Evolutionary conservation across 2,329 filamentous ascomycete species (phyloP), one percentile per base, ranked within the genome.

Genomic region (Fusarium stilboides): DNA sequence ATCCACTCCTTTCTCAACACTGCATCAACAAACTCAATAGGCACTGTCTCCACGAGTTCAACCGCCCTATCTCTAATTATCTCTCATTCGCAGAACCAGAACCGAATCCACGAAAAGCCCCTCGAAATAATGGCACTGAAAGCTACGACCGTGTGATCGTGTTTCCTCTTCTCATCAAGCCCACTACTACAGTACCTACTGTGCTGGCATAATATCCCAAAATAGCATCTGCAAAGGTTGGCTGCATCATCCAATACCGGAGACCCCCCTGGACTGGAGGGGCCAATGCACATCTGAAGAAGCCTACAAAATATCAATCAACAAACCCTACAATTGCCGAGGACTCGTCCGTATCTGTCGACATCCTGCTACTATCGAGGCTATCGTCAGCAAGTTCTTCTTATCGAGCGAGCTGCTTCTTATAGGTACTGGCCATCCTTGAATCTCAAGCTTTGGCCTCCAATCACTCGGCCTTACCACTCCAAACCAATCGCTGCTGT

Each of bases 401-500:
- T 61, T 40, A 24, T 22, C 39, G 43, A 13, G n/a, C 24, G 15
- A 34, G 40, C 13, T 47, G 26, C 42, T 31, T 62, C 15, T 31
- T 8, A 52, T 22, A 46, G 24, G 22, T 24, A 31, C 28, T 31
- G 28, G 28, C 28, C 13, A 26, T 43, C 39, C 31, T 22, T 20
- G 20, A 53, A 37, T 49, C 33, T 47, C 20, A 28, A 34, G 28
- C 47, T 33, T 34, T 40, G 40, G 50, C 39, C 50, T 43, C 50
- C 42, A 51, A 20, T 36, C 39, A 40, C 24, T 46, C 54, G 15
- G 51, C 43, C 33, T 47, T 55, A 37, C 43, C 57, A 42, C 45
- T 43, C 43, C 64, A 62, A 65, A 70, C 77, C 77, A 79, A 79
- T 78, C 73, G 71, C 57, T 60, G 64, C 43, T 69, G 57, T 74